Evolutionary conservation across 768 basidiomycete species (phyloP).

Genomic region (Lentinus tigrinus): DNA sequence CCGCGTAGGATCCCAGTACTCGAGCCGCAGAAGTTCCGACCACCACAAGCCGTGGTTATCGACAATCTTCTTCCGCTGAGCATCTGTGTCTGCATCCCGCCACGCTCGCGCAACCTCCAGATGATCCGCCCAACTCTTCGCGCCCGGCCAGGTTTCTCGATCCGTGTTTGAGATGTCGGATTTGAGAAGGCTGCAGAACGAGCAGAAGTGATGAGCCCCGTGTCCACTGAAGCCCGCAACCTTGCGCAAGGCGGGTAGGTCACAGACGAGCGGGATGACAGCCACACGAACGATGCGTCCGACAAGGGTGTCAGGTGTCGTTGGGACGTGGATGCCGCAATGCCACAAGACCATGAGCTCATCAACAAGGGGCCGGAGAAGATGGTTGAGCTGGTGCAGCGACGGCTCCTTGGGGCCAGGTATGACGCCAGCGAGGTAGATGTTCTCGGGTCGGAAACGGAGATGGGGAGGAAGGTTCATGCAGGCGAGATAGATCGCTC

Average conservation of each 20-base stretch:
- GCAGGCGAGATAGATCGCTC: slow-evolving; percentile 2
- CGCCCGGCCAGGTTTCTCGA: neutral
- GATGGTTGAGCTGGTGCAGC: slow-evolving; percentile 20
- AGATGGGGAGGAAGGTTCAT: slow-evolving; percentile 33
- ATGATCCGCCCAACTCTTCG: neutral
- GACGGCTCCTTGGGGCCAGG: slow-evolving; percentile 28
- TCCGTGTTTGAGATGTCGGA: neutral
- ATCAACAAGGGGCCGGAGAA: slow-evolving; percentile 21
- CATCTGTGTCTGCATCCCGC: slow-evolving; percentile 8
- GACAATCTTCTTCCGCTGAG: slow-evolving; percentile 6
- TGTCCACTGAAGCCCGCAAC: slow-evolving; percentile 23
- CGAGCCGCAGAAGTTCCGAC: slow-evolving; percentile 22
- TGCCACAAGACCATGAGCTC: slow-evolving; percentile 22
- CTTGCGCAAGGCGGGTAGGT: slow-evolving; percentile 33
- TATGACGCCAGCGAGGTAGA: slow-evolving; percentile 26
- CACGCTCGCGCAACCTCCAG: slow-evolving; percentile 3
- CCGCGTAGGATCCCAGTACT: slow-evolving; percentile 26
- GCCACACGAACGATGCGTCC: slow-evolving; percentile 12
- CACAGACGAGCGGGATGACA: slow-evolving; percentile 24
- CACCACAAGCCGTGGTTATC: slow-evolving; percentile 20
- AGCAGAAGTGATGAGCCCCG: slow-evolving; percentile 29
- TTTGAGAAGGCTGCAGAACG: slow-evolving; percentile 21
- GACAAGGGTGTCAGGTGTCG: slow-evolving; percentile 19
- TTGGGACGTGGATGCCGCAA: slow-evolving; percentile 17
- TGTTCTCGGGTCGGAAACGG: slow-evolving; percentile 33